phyloP scores from a whole-genome alignment of 805 yeast genomes.

The Ogataea nitratoaversa region DNA sequence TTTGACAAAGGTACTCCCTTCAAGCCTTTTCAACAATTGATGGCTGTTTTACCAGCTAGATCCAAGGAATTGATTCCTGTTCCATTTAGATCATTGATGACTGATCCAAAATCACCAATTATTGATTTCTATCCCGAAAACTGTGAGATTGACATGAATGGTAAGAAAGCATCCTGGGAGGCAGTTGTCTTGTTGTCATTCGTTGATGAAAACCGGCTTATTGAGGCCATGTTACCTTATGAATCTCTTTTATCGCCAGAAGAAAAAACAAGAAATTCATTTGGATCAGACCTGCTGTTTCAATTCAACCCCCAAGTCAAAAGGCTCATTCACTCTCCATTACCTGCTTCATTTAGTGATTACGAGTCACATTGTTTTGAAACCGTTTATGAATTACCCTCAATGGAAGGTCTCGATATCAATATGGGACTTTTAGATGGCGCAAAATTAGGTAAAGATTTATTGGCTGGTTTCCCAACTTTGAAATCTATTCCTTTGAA shows the following conservation, averaged over 20 bases:
- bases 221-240: conserved; percentile 66
- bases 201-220: conserved; percentile 77
- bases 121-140: conserved; percentile 86
- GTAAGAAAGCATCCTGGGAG: conserved; percentile 96
- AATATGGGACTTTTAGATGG: conserved; percentile 59
- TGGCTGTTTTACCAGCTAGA: conserved; percentile 96
- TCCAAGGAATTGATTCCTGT: conserved; percentile 75
- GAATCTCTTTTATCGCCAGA: conserved; percentile 60
- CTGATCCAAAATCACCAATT: conserved; percentile 80
- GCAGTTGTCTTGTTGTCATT: conserved; percentile 91
- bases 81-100: conserved; percentile 77
- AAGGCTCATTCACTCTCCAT: conserved; percentile 65
- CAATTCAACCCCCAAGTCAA: conserved; percentile 73
- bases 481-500: conserved; percentile 64
- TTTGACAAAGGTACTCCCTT: conserved; percentile 78
- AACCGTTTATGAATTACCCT: conserved; percentile 48
- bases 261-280: conserved; percentile 69
- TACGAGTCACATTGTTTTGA: conserved; percentile 78
- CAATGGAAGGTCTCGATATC: conserved; percentile 35
- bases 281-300: conserved; percentile 68
- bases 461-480: conserved; percentile 89
- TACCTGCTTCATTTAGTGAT: conserved; percentile 73
- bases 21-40: conserved; percentile 89
- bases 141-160: conserved; percentile 86
- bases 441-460: conserved; percentile 63